Base-by-base conservation (phyloP, 2,329 filamentous ascomycete species). In the Epichloe uncinata region DNA sequence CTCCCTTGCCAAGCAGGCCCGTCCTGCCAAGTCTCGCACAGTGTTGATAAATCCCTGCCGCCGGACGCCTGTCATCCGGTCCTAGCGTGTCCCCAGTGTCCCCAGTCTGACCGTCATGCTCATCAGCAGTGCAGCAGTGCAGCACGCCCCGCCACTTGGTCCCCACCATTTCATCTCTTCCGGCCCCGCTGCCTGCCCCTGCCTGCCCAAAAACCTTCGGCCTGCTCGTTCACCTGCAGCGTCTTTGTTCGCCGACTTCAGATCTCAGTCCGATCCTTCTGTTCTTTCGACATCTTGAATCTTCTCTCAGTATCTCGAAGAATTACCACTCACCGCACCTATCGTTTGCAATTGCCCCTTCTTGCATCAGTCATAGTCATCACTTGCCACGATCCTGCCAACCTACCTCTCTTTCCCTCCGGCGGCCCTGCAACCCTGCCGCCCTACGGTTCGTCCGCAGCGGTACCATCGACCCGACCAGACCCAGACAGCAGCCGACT, bases 141-240 rank as follows among this genome's bases (percentile, higher is more conserved):
- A 22, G 20, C 22, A 26, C 2, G n/a, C 22, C 26, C 26, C 26
- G 26, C 26, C 26, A 26, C 26, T 26, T 26, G 26, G 26, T 26
- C 26, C 7, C 26, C 22, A 26, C 7, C 26, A 26, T 26, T 26
- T 26, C 26, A 26, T 26, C 26, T 26, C 7, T 8, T 26, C 26
- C 26, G 26, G 26, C 26, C 26, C 26, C 26, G 18, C 38, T 20
- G 16, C n/a, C n/a, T 4, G 38, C n/a, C 47, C 34, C 38, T 20
- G 16, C n/a, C n/a, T 9, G 38, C 47, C 38, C 34, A 48, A 43
- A 42, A 48, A 11, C 47, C 47, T 42, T 30, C n/a, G 47, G 18
- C n/a, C 34, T 30, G 33, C 47, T 36, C 47, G n/a, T 15, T n/a
- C 45, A 42, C 45, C 37, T 43, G 46, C 33, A 43, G 38, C 16